Conservation (phyloP, 148 eudicot species). For the Heliosperma pusillum region DNA sequence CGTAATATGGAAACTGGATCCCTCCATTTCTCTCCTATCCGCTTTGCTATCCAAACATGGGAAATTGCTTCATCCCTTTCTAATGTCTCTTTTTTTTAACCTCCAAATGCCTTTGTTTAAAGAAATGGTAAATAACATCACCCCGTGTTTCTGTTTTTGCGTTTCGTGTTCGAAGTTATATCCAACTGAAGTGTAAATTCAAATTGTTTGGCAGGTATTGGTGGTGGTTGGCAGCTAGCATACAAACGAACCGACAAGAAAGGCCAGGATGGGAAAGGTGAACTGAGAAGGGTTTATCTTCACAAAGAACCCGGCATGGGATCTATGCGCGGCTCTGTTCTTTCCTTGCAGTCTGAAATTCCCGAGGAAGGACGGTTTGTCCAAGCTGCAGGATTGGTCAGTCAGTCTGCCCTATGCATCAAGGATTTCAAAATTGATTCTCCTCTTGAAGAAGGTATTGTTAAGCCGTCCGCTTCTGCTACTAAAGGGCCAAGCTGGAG, state of each 20-base stretch:
- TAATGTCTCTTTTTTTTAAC: no score
- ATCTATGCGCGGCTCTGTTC: constrained; percentile 64
- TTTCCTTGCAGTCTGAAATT: constrained; percentile 46
- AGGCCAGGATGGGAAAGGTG: constrained; percentile 53
- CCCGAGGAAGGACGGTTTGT: constrained; percentile 48
- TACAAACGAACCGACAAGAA: constrained; percentile 45
- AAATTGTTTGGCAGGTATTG: constrained; percentile 42
- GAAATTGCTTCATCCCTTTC: no score
- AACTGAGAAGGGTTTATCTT: constrained; percentile 64
- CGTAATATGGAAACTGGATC: no score
- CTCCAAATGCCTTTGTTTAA: no score
- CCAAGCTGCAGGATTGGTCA: constrained; percentile 82
- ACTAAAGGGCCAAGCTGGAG: constrained; percentile 53
- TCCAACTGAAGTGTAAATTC: constrained; percentile 6
- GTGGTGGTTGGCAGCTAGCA: constrained; percentile 97
- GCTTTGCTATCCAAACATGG: no score
- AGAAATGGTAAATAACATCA: no score
- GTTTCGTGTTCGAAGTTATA: neutral
- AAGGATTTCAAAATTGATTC: constrained; percentile 45
- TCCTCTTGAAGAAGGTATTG: constrained; percentile 34
- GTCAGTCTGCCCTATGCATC: constrained; percentile 57
- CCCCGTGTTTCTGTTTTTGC: no score
- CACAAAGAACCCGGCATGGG: constrained; percentile 61
- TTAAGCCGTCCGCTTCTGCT: constrained; percentile 41
- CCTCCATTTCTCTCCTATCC: no score